Evolutionary conservation across 2,329 filamentous ascomycete genomes (phyloP), one percentile per base, ranked within the genome.

Genomic region (Calonectria pteridis): DNA sequence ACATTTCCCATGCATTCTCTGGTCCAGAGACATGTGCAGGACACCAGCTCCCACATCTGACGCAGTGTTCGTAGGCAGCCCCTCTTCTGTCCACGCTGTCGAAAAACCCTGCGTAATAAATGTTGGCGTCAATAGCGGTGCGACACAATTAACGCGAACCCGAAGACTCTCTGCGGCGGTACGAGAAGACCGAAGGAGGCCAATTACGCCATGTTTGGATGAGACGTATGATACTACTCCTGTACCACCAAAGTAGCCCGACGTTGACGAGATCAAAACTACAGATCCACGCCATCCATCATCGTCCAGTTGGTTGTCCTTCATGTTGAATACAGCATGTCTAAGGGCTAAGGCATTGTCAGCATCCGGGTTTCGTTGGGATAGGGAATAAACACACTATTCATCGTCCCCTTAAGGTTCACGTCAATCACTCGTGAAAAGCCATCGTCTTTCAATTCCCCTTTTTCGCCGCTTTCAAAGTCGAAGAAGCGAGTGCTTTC

Each of bases 121-220:
- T 11, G 76, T 77, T 13, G 75, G 76, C 0, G 76, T 77, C 18
- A 75, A 23, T 29, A 75, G 74, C 9, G 76, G 76, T 7, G 76
- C 75, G 5, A 77, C 75, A 7, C 59, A 51, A 20, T 75, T 77
- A 16, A 77, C 71, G 6, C 75, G 66, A 23, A 77, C 55, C 4
- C 67, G 63, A 6, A 71, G 33, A 5, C 50, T 37, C 14, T 46
- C 31, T 0, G 76, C 76, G 5, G 40, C 14, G 10, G 28, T 31
- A 6, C 76, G 65, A 2, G 71, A 75, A 3, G 76, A 62, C 9
- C 77, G 59, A 3, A 78, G 51, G 0, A 78, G 73, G 1, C 77
- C 77, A 14, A 71, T 67, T 18, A 78, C 73, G 0, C 75, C 77
- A 28, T 78, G 77, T 49, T 78, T 78, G 2, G 77, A 78, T 2